Evolutionary conservation across 2,329 filamentous ascomycete species (phyloP).

Genomic region (Fusarium sp.): DNA sequence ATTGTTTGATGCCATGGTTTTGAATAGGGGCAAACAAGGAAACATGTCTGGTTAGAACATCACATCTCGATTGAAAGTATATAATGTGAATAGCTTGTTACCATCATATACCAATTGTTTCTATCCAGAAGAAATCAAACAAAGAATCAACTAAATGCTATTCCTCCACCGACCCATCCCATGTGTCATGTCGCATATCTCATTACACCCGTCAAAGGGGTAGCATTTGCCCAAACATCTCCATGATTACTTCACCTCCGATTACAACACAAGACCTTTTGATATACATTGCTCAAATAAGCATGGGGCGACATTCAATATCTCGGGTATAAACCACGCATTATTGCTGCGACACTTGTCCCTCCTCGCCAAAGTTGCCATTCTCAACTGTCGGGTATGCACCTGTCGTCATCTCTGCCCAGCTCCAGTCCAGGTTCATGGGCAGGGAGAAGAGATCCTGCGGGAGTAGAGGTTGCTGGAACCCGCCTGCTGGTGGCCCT

Average conservation of each 20-base stretch:
- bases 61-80: neutral
- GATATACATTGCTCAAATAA: slow-evolving; percentile 21
- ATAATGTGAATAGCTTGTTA: neutral
- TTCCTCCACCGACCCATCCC: slow-evolving; percentile 17
- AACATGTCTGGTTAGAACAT: neutral
- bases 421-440: slow-evolving; percentile 94
- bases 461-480: slow-evolving; percentile 89
- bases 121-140: neutral
- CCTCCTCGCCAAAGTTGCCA: slow-evolving; percentile 59
- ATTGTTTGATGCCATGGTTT: neutral
- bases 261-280: neutral
- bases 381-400: slow-evolving; percentile 74
- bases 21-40: neutral
- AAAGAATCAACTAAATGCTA: slow-evolving; percentile 13
- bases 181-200: slow-evolving; percentile 41
- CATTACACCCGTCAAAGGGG: slow-evolving; percentile 28
- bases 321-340: neutral
- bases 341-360: slow-evolving; percentile 14
- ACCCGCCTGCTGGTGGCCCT: slow-evolving; percentile 53
- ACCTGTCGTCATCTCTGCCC: slow-evolving; percentile 76
- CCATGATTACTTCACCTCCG: slow-evolving; percentile 16
- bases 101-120: neutral
- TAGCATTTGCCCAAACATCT: neutral
- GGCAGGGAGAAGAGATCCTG: slow-evolving; percentile 96
- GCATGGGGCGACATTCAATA: neutral